phyloP scores from a whole-genome alignment of 352 stramenopile genomes.

The Pythium brachiatum region DNA sequence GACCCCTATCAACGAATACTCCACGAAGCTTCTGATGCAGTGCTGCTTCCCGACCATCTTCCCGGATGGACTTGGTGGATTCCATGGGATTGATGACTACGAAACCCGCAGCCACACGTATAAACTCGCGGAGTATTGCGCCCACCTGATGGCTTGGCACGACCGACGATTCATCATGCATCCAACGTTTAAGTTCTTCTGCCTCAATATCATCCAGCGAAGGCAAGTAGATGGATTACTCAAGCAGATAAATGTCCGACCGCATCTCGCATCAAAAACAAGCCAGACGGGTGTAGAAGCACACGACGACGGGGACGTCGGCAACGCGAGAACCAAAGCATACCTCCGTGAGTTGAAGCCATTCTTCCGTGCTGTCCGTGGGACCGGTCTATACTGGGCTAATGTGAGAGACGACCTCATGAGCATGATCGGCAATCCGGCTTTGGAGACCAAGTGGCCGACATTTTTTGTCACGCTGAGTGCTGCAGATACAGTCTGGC shows the following conservation, averaged over 20 bases:
- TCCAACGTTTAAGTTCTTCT: conserved; percentile 14
- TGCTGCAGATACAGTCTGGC: conserved; percentile 28
- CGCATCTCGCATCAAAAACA: neutral
- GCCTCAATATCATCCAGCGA: conserved; percentile 4
- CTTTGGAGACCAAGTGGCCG: conserved; percentile 18
- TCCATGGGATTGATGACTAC: neutral
- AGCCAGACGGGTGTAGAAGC: too few relatives aligned
- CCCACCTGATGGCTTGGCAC: conserved; percentile 2
- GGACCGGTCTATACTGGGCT: conserved; percentile 21
- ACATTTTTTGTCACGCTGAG: conserved; percentile 29
- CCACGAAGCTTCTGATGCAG: neutral
- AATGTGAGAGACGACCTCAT: conserved; percentile 24
- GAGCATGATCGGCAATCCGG: conserved; percentile 16
- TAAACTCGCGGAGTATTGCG: conserved; percentile 2
- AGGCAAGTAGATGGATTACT: conserved; percentile 3
- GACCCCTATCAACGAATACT: conserved; percentile 4
- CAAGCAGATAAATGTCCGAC: neutral
- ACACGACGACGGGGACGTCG: too few relatives aligned
- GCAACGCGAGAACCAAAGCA: too few relatives aligned
- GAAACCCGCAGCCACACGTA: neutral
- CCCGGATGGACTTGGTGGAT: conserved; percentile 2
- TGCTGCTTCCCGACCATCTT: conserved; percentile 4
- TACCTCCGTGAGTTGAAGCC: conserved; percentile 6
- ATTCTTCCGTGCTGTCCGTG: conserved; percentile 20
- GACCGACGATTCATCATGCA: conserved; percentile 12